A percentile compares a stretch with the other conserved stretches of the same genome.
phyloP scores from a whole-genome alignment of 1,139 yeast species.

The Scheffersomyces quercinus region DNA sequence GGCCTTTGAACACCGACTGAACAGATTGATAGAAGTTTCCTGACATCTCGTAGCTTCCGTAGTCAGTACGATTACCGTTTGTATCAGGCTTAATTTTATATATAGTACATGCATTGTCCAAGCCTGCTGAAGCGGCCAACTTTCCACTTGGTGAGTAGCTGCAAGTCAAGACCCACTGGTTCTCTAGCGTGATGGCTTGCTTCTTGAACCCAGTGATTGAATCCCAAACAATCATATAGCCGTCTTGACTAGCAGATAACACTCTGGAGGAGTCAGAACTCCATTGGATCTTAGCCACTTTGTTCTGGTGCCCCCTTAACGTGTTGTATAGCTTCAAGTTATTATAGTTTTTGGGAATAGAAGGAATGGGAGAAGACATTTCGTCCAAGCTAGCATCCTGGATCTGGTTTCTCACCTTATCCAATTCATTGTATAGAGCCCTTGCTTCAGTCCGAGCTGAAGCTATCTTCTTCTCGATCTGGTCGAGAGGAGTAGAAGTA shows the following conservation, averaged over 20 bases:
- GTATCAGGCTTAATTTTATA: constrained; percentile 46
- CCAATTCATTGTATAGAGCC: constrained; percentile 49
- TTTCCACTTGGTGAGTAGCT: constrained; percentile 68
- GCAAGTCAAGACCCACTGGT: constrained; percentile 79
- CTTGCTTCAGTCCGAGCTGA: constrained; percentile 49
- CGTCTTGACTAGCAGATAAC: constrained; percentile 83
- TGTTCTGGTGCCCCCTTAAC: constrained; percentile 74
- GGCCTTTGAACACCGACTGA: constrained; percentile 67
- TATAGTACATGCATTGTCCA: constrained; percentile 76
- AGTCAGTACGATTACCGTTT: constrained; percentile 6
- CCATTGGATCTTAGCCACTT: constrained; percentile 73
- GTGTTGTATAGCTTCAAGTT: constrained; percentile 39
- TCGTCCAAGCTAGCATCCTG: constrained; percentile 49
- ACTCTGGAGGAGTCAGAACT: constrained; percentile 58
- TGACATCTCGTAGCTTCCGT: constrained; percentile 14
- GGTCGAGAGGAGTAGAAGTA: too few relatives aligned
- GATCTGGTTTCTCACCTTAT: constrained; percentile 38
- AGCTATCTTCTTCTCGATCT: constrained; percentile 21
- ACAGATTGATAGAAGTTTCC: constrained; percentile 43
- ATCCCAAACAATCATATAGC: constrained; percentile 84
- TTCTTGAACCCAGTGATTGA: constrained; percentile 69
- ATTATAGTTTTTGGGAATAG: constrained; percentile 33
- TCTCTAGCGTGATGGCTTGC: constrained; percentile 67
- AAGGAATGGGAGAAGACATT: constrained; percentile 31
- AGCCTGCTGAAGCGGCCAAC: constrained; percentile 77